Evolutionary conservation across 2,329 filamentous ascomycete species (phyloP).

Genomic region (Phaeomoniella chlamydospora): DNA sequence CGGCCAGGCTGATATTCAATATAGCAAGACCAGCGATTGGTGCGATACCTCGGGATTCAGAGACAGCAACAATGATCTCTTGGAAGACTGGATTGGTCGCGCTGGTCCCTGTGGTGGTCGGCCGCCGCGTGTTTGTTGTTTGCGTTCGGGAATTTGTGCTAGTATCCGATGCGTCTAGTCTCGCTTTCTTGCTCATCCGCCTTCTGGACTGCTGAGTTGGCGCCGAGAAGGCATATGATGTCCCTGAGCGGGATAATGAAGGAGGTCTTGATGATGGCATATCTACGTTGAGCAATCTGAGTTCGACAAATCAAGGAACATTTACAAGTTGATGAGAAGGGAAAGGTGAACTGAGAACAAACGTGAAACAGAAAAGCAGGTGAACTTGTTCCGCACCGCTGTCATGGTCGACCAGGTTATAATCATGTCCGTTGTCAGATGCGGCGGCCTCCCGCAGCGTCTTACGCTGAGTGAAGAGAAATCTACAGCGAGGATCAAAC

Average conservation of each 20-base stretch:
- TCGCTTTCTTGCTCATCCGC: constrained; percentile 2
- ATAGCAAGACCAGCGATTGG: constrained; percentile 77
- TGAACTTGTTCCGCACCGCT: no score
- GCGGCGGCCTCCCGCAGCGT: no score
- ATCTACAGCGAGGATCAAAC: no score
- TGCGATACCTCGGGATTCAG: constrained; percentile 73
- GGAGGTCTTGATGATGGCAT: constrained; percentile 1
- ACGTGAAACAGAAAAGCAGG: neutral
- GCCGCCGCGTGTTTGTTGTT: constrained; percentile 28
- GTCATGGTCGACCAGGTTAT: no score
- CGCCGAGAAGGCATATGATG: constrained; percentile 2
- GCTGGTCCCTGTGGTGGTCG: constrained; percentile 41
- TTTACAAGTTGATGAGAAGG: neutral
- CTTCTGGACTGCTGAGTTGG: constrained; percentile 5
- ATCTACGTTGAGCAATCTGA: no score
- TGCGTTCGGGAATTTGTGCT: constrained; percentile 15
- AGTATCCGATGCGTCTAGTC: constrained; percentile 5
- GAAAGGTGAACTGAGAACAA: neutral
- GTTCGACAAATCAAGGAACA: no score
- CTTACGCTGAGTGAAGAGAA: no score
- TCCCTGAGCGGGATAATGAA: constrained; percentile 5
- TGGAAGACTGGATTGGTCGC: constrained; percentile 44
- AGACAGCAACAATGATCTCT: constrained; percentile 74
- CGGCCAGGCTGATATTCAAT: constrained; percentile 71
- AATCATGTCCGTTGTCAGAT: no score